A percentile compares a stretch with the other conserved stretches of the same genome.
phyloP scores from a whole-genome alignment of 805 yeast species.

The Hemisphaericaspora nanyangensis region DNA sequence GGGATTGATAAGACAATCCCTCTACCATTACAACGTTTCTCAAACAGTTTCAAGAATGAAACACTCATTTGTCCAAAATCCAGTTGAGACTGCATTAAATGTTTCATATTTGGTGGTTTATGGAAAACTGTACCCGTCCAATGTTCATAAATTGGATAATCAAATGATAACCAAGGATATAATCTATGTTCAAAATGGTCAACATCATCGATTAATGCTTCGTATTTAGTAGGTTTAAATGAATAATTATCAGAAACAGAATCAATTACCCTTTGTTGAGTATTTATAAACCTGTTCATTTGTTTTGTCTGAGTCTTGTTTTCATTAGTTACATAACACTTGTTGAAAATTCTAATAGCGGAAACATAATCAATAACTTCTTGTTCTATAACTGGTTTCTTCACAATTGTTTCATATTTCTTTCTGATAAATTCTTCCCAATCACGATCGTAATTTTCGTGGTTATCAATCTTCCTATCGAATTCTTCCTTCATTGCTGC shows the following conservation, averaged over 20 bases:
- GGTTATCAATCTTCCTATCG: constrained; percentile 13
- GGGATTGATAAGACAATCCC: constrained; percentile 32
- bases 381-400: background rate
- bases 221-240: background rate
- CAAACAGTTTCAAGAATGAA: background rate
- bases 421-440: constrained; percentile 24
- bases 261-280: constrained; percentile 2
- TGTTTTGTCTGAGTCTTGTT: constrained; percentile 6
- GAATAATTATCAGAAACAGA: background rate
- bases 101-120: constrained; percentile 20
- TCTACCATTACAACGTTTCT: constrained; percentile 20
- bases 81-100: background rate
- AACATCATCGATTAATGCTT: constrained; percentile 3
- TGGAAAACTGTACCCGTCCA: constrained; percentile 33
- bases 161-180: constrained; percentile 38
- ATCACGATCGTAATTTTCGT: constrained; percentile 16
- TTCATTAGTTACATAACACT: constrained; percentile 33
- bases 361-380: constrained; percentile 38
- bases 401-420: constrained; percentile 17
- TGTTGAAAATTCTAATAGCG: constrained; percentile 40
- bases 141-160: constrained; percentile 36
- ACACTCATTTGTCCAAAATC: background rate
- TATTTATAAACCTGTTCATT: constrained; percentile 1
- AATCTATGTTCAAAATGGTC: constrained; percentile 29
- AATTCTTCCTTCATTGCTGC: constrained; percentile 24